Evolutionary conservation across 2,329 filamentous ascomycete species (phyloP), one percentile per base, ranked within the genome.

Genomic region (Pseudogymnoascus sp.): DNA sequence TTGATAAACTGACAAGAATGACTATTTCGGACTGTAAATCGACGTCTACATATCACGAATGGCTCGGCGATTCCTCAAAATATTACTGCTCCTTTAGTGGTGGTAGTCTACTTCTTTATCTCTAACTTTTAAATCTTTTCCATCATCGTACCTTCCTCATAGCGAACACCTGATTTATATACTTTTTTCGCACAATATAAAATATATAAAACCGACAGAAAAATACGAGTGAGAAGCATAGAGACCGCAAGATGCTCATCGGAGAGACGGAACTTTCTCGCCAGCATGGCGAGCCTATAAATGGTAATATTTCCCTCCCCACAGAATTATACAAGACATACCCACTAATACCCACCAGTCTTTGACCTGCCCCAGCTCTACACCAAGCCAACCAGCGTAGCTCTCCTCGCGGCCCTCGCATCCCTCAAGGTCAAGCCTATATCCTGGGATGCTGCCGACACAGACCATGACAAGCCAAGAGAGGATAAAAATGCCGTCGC

Each of bases 291-390:
- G 60, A 61, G 74, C 42, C 42, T 1, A 29, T 55, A 58, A 35
- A 61, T 58, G 60, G 38, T 44, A 36, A 3, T 48, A 55, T 33
- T 21, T 15, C 7, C 6, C 3, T 7, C 27, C 25, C 5, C 7
- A 15, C 42, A 9, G 29, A 48, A 29, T 29, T 48, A 29, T 29
- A 48, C 25, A 29, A n/a, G 15, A 48, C 1, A 48, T 15, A 1
- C 25, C n/a, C 7, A 48, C 25, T 62, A 10, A 58, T 13, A 66
- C 58, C 36, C 36, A 4, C 63, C 70, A 87, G 85, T 86, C 63
- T 78, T 88, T 63, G 89, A 93, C 71, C 83, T 96, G 27, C 91
- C 92, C n/a, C 90, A 92, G 70, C 81, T 93, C 65, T 91, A 92
- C 81, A 84, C 88, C 69, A 88, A 84, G 70, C 92, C 92, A 5